A percentile compares a stretch with the other conserved stretches of the same genome.
These are phyloP conservation scores for Hanseniaspora mollemarum DNA, from an alignment of 805 yeast genomes.

Conservation along the genomic window DNA sequence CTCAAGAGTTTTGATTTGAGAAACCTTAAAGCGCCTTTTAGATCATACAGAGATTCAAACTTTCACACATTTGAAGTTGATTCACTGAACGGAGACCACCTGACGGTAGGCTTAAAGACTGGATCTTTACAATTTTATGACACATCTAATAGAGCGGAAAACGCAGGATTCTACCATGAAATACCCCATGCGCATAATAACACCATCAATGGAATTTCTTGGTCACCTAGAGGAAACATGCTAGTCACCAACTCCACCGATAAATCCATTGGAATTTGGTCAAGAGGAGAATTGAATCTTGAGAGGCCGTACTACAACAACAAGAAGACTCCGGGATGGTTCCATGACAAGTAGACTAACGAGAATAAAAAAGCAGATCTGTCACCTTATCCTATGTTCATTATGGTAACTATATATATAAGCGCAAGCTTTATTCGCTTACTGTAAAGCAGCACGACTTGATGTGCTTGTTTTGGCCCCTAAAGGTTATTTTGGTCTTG, in stretches of 20 bases:
- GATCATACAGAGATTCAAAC: conserved; percentile 46
- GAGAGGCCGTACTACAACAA: conserved; percentile 71
- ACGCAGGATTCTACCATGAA: conserved; percentile 32
- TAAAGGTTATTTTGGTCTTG: neutral
- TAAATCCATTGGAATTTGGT: conserved; percentile 87
- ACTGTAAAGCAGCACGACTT: too few relatives aligned
- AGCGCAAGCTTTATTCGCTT: neutral
- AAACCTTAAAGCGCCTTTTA: conserved; percentile 44
- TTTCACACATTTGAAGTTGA: conserved; percentile 84
- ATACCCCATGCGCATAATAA: conserved; percentile 92
- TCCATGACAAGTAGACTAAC: conserved; percentile 29
- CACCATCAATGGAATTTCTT: conserved; percentile 79
- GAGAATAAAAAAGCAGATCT: neutral
- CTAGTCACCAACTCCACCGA: conserved; percentile 90
- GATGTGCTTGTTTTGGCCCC: too few relatives aligned
- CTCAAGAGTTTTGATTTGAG: conserved; percentile 80
- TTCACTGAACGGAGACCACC: conserved; percentile 67
- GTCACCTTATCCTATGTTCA: conserved; percentile 25
- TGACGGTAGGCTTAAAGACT: conserved; percentile 79
- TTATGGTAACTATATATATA: conserved; percentile 18
- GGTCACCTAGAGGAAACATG: conserved; percentile 89
- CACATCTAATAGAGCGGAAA: neutral
- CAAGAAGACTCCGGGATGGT: conserved; percentile 50
- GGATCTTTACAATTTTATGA: conserved; percentile 73
- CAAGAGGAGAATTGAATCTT: conserved; percentile 55